A percentile compares a stretch with the other conserved stretches of the same genome.
Evolutionary conservation across 2,329 filamentous ascomycete genomes (phyloP).

Genomic region (Boeremia lycopersici): DNA sequence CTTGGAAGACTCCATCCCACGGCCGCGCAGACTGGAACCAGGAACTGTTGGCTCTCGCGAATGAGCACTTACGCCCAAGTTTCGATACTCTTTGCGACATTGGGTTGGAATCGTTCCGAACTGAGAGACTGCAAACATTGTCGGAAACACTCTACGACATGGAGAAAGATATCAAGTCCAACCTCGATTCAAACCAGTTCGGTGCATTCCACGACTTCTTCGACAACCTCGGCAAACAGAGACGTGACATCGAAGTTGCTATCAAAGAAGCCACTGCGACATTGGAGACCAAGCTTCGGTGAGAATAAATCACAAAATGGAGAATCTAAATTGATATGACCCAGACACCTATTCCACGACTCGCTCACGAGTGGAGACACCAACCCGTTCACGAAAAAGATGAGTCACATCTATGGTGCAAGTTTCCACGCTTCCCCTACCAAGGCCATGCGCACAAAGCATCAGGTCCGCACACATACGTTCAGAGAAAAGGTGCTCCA

Average conservation of each 20-base stretch:
- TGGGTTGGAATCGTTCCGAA: neutral
- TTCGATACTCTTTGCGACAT: neutral
- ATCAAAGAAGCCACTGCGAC: neutral
- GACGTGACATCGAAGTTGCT: neutral
- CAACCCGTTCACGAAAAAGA: neutral
- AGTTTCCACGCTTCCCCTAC: neutral
- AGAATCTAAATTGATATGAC: too few species aligned
- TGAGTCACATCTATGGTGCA: neutral
- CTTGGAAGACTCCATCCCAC: neutral
- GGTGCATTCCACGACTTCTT: neutral
- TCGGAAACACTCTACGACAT: neutral
- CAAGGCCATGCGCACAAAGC: neutral
- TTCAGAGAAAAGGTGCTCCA: neutral
- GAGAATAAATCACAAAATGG: neutral
- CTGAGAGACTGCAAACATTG: neutral
- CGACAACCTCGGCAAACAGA: neutral
- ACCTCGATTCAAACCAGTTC: neutral
- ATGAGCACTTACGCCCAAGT: neutral
- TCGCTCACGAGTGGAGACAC: too few species aligned
- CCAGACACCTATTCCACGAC: too few species aligned
- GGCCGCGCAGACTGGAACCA: neutral
- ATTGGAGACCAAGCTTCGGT: neutral
- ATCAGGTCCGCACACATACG: neutral
- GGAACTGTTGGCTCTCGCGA: neutral
- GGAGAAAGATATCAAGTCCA: neutral